Evolutionary conservation across 2,329 filamentous ascomycete genomes (phyloP).

Genomic region (Stemphylium beticola): DNA sequence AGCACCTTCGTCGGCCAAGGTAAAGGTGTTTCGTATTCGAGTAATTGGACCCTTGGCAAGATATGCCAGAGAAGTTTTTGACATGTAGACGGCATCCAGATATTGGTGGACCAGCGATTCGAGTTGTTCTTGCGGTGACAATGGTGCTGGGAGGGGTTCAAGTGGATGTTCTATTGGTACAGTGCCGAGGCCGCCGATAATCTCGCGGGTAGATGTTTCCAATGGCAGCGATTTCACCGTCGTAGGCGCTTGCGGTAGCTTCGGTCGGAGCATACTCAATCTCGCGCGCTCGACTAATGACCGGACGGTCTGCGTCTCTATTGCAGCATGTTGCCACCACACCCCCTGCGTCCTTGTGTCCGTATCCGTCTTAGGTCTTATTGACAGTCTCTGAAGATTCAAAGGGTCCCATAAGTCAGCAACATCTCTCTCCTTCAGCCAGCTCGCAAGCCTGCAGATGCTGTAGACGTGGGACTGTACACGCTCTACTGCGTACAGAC

Average conservation of each 20-base stretch:
- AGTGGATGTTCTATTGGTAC: conserved; percentile 8
- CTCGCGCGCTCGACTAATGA: conserved; percentile 31
- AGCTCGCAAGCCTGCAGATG: conserved; percentile 70
- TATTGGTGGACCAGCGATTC: conserved; percentile 54
- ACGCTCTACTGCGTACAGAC: conserved; percentile 80
- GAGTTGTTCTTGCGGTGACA: conserved; percentile 54
- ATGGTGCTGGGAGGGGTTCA: conserved; percentile 12
- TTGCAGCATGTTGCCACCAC: conserved; percentile 44
- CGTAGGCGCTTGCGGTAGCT: conserved; percentile 4
- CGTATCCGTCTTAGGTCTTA: conserved; percentile 57
- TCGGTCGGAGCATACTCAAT: conserved; percentile 41
- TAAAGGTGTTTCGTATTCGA: conserved; percentile 73
- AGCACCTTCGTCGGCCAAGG: conserved; percentile 65
- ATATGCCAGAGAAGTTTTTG: conserved; percentile 77
- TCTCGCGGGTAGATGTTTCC: not conserved
- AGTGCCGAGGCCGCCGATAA: not conserved
- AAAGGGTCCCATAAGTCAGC: conserved; percentile 34
- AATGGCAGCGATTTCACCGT: conserved; percentile 10
- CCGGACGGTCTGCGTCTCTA: conserved; percentile 25
- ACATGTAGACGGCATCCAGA: conserved; percentile 56
- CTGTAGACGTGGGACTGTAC: conserved; percentile 68
- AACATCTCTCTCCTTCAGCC: conserved; percentile 67
- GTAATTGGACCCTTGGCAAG: conserved; percentile 84
- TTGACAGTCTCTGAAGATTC: conserved; percentile 58
- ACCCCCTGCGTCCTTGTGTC: not conserved